Base-by-base conservation (phyloP, 2,329 filamentous ascomycete species). In the Penicillium brevicompactum region DNA sequence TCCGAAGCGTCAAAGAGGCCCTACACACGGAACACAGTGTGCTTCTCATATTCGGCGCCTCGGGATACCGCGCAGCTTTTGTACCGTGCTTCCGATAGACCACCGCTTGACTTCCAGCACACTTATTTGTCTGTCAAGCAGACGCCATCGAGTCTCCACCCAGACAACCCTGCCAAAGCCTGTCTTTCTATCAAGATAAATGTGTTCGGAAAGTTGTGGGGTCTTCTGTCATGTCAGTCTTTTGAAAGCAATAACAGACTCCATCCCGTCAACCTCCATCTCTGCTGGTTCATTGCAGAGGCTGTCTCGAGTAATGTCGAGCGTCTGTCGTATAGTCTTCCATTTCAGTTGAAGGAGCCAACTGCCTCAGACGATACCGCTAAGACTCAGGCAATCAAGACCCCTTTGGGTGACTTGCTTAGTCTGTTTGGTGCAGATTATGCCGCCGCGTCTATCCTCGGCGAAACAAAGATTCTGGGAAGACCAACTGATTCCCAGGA, bases 181-280 rank as follows among this genome's bases (percentile, higher is more conserved):
- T 95, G 90, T 61, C 93, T 96, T 89, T 95, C 91, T 2, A 92
- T 96, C 56, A 92, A 90, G 1, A 90, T 96, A 65, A 92, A 91
- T 60, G 90, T 90, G 0, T 96, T 95, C 66, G 81, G 84, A 62
- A 89, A 95, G 65, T 76, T 95, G 0, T 96, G 91, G 92, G 92
- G 92, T 0, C 76, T 96, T 21, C 90, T 96, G 45, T 86, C 90
- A 4, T 96, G 91, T 61, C 91, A 96, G 68, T 85, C 88, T 0
- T 95, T 94, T 63, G 90, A 90, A 0, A 63, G 82, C 53, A 89
- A 89, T 13, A 92, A 92, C 88, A 83, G 90, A 18, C 89, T 96
- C 0, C 90, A 90, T 0, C 95, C 96, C 65, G 90, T 91, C 0
- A 91, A 94, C 47, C 84, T 91, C 11, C 95, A 94, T 70, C 91